These are phyloP conservation scores for Colletotrichum eremochloae DNA, from an alignment of 2,329 filamentous ascomycete species.

Conservation along the genomic window DNA sequence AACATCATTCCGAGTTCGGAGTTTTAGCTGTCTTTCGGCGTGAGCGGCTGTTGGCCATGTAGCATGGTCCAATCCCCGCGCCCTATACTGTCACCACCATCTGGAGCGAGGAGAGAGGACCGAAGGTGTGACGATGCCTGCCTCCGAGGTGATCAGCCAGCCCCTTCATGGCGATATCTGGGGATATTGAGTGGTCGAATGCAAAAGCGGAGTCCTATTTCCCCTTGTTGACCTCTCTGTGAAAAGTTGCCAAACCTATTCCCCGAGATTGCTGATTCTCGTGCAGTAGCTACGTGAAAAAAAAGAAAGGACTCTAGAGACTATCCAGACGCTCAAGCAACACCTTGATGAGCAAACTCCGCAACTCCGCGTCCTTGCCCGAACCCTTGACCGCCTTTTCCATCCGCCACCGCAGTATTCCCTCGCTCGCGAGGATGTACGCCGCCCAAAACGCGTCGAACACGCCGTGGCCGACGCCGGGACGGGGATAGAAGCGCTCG, in stretches of 20 bases:
- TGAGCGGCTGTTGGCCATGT: not conserved
- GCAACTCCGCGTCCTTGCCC: not conserved
- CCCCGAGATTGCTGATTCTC: not conserved
- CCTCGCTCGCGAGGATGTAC: conserved; percentile 14
- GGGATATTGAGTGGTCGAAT: not conserved
- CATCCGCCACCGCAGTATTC: conserved; percentile 9
- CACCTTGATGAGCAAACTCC: conserved; percentile 11
- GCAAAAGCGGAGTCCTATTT: not conserved
- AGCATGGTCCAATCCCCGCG: too few species aligned
- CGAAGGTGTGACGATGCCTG: too few species aligned
- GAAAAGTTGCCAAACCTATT: not conserved
- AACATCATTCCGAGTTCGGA: too few species aligned
- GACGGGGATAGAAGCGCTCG: conserved; percentile 31
- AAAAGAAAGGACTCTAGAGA: not conserved
- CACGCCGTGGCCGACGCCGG: conserved; percentile 18
- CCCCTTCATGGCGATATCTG: too few species aligned
- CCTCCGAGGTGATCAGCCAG: too few species aligned
- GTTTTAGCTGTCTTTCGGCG: not conserved
- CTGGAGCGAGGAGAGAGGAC: too few species aligned
- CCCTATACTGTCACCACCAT: too few species aligned
- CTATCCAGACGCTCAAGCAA: not conserved
- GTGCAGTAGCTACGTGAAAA: not conserved
- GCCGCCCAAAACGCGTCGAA: conserved; percentile 23
- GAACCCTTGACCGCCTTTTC: not conserved
- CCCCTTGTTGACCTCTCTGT: not conserved